Conservation (phyloP, 2,329 filamentous ascomycete species). For the Neonectria coccinea region DNA sequence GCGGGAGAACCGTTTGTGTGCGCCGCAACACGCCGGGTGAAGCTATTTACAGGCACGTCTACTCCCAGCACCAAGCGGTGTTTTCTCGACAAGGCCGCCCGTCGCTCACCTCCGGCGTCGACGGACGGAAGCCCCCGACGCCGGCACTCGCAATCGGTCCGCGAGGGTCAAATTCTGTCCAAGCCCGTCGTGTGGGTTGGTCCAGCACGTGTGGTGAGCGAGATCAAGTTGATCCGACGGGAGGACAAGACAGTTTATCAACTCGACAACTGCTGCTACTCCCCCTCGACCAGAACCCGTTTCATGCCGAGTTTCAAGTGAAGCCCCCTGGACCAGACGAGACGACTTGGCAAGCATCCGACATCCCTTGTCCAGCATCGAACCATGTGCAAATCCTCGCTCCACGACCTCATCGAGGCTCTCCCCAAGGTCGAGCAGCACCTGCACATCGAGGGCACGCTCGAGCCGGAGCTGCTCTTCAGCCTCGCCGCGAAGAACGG, state of each 20-base stretch:
- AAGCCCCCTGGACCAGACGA: background rate
- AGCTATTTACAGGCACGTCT: background rate
- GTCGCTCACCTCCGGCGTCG: conserved; percentile 24
- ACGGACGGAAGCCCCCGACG: conserved; percentile 28
- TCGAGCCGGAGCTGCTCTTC: conserved; percentile 78
- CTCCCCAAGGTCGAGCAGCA: conserved; percentile 87
- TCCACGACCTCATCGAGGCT: conserved; percentile 69
- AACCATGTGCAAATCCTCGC: conserved; percentile 63
- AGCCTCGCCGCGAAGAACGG: conserved; percentile 74
- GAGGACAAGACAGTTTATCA: background rate
- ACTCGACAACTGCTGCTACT: background rate
- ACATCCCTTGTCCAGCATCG: background rate
- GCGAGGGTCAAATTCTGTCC: conserved; percentile 12
- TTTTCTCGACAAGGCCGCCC: background rate
- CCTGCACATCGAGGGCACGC: conserved; percentile 81
- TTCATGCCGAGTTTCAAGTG: conserved; percentile 14
- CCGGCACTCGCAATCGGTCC: conserved; percentile 22
- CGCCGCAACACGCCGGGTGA: background rate
- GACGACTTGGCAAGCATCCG: background rate
- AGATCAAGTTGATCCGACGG: conserved; percentile 8
- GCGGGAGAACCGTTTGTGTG: too few relatives aligned
- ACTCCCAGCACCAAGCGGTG: background rate
- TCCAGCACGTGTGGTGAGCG: conserved; percentile 4
- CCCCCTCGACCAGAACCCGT: background rate
- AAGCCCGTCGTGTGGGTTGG: background rate